phyloP scores from a whole-genome alignment of 2,329 filamentous ascomycete species.

The Ceratocystis eucalypticola region DNA sequence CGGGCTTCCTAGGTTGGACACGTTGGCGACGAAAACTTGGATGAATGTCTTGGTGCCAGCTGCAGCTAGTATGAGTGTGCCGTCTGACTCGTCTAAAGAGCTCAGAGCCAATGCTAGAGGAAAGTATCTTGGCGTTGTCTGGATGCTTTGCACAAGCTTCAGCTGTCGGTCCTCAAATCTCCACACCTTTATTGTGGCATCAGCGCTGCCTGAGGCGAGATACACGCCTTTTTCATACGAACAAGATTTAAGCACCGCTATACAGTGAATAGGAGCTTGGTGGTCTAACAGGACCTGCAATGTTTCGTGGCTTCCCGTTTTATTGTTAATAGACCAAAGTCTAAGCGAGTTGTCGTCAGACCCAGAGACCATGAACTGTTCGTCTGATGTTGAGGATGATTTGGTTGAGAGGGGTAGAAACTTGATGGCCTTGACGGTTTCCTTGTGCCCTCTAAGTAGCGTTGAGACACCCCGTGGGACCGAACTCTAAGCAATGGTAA shows the following conservation, averaged over 20 bases:
- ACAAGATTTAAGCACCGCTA: conserved; percentile 33
- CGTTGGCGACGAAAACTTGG: conserved; percentile 57
- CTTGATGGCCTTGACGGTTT: conserved; percentile 68
- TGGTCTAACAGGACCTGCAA: conserved; percentile 48
- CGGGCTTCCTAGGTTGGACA: conserved; percentile 25
- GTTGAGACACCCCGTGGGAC: conserved; percentile 44
- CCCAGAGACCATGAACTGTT: conserved; percentile 51
- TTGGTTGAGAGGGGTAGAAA: conserved; percentile 48
- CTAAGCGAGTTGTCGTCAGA: conserved; percentile 66
- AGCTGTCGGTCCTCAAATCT: conserved; percentile 37
- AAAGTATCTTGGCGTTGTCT: conserved; percentile 64
- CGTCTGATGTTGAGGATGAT: conserved; percentile 31
- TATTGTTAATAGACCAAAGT: conserved; percentile 42
- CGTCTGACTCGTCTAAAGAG: conserved; percentile 37
- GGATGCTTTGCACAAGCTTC: conserved; percentile 54
- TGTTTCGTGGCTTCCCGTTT: conserved; percentile 27
- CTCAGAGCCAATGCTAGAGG: conserved; percentile 63
- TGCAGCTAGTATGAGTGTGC: conserved; percentile 58
- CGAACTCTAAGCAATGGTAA: conserved; percentile 25
- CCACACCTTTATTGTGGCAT: conserved; percentile 64
- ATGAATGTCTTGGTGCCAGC: conserved; percentile 73
- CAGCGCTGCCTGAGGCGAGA: conserved; percentile 69
- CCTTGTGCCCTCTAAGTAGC: conserved; percentile 63
- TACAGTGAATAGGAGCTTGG: conserved; percentile 60
- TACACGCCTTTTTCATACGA: conserved; percentile 28